A percentile compares a stretch with the other conserved stretches of the same genome.
Conservation (phyloP, 2,329 filamentous ascomycete species). For the Ophiostoma piceae region DNA sequence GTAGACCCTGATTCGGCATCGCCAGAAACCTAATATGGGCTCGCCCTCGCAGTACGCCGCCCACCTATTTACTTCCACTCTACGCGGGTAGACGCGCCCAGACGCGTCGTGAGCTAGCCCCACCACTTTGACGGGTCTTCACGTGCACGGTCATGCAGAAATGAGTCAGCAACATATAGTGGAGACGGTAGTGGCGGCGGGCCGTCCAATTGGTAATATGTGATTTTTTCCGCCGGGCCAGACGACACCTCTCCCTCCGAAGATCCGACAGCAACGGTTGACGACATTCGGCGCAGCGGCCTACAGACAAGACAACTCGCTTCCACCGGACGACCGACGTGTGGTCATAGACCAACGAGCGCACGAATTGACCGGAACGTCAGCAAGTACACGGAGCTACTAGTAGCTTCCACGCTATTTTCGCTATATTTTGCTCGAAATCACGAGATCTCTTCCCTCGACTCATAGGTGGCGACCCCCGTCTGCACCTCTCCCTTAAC, state of each 20-base stretch:
- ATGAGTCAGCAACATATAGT: conserved; percentile 22
- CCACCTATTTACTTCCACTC: conserved; percentile 5
- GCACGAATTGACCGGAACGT: not conserved
- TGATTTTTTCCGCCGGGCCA: conserved; percentile 22
- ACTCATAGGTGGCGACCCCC: conserved; percentile 12
- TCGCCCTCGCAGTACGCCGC: conserved; percentile 7
- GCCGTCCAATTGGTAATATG: conserved; percentile 19
- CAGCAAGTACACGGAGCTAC: not conserved
- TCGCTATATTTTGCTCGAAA: conserved; percentile 18
- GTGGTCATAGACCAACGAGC: not conserved
- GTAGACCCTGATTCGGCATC: conserved; percentile 9
- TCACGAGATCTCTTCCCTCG: conserved; percentile 16
- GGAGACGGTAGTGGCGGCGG: conserved; percentile 15
- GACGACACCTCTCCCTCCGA: conserved; percentile 15
- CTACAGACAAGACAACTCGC: conserved; percentile 13
- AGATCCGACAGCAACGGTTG: conserved; percentile 17
- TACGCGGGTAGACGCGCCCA: conserved; percentile 23
- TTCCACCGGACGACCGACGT: not conserved
- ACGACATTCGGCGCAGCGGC: conserved; percentile 14
- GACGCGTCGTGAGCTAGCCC: conserved; percentile 15
- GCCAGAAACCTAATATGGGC: not conserved
- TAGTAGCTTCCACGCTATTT: conserved; percentile 16
- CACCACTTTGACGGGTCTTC: not conserved
- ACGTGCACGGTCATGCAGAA: not conserved
- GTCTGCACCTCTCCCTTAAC: not conserved